phyloP scores from a whole-genome alignment of 345 rosid genomes.

The Brassica napus region DNA sequence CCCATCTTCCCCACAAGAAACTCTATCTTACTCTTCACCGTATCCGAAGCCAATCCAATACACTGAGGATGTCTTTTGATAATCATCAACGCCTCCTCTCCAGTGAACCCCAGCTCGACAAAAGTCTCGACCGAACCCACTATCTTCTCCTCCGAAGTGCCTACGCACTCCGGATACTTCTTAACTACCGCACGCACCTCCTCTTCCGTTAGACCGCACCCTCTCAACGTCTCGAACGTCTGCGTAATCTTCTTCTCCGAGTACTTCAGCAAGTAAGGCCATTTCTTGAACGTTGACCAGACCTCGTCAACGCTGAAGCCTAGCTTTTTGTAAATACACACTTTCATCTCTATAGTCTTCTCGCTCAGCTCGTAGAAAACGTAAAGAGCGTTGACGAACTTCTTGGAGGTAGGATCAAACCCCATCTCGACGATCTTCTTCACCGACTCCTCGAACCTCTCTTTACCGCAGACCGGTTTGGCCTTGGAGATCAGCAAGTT shows the following conservation, averaged over 20 bases:
- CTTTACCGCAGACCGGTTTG: background rate
- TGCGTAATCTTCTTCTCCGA: conserved; percentile 41
- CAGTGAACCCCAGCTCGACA: conserved; percentile 30
- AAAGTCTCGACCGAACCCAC: conserved; percentile 28
- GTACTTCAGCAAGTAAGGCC: conserved; percentile 25
- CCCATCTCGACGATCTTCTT: conserved; percentile 32
- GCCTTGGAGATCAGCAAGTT: conserved; percentile 22
- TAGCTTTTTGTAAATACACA: conserved; percentile 22
- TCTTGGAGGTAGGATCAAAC: conserved; percentile 34
- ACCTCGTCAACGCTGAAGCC: conserved; percentile 40
- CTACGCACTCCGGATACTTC: conserved; percentile 26
- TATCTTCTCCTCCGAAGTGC: conserved; percentile 42
- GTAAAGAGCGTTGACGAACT: conserved; percentile 40
- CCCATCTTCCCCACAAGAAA: conserved; percentile 51
- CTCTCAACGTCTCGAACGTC: conserved; percentile 21
- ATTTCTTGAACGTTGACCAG: conserved; percentile 35
- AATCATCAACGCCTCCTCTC: conserved; percentile 37
- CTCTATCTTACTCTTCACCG: conserved; percentile 28
- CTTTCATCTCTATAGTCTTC: conserved; percentile 32
- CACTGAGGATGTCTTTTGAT: conserved; percentile 31
- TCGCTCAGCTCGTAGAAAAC: conserved; percentile 12
- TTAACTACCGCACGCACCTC: background rate
- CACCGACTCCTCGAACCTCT: conserved; percentile 26
- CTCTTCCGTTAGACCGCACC: background rate
- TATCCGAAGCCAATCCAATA: conserved; percentile 31